Percentiles rank a stretch among this genome's conserved stretches.
These are phyloP conservation scores for Abelmoschus esculentus DNA, from an alignment of 345 rosid genomes.

Conservation along the genomic window DNA sequence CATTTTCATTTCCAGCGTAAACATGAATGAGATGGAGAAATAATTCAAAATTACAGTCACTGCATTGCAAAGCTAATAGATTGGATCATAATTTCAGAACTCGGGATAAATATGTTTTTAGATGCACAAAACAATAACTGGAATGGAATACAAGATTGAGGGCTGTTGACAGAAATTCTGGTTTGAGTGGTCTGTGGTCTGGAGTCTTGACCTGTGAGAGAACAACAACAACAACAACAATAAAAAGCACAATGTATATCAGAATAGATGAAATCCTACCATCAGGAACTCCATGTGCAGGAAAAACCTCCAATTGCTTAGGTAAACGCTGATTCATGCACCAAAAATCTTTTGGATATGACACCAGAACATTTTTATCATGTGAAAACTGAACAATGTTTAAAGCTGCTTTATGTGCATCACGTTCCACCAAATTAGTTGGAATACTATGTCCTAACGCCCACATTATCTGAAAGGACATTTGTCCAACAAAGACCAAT, in stretches of 20 bases:
- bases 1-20: not conserved
- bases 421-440: constrained; percentile 35
- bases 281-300: constrained; percentile 31
- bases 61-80: not conserved
- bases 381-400: constrained; percentile 39
- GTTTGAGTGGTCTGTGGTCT: no score
- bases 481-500: constrained; percentile 49
- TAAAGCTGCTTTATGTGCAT: constrained; percentile 35
- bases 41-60: not conserved
- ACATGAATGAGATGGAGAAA: not conserved
- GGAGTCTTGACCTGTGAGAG: no score
- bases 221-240: not conserved
- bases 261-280: constrained; percentile 30
- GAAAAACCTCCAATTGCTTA: constrained; percentile 31
- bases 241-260: not conserved
- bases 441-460: constrained; percentile 43
- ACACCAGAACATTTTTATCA: constrained; percentile 28
- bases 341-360: constrained; percentile 55
- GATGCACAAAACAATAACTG: not conserved
- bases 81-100: not conserved
- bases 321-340: constrained; percentile 28
- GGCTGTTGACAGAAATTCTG: no score
- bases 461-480: constrained; percentile 56
- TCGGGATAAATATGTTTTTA: not conserved
- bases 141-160: no score